A percentile compares a stretch with the other conserved stretches of the same genome.
phyloP scores from a whole-genome alignment of 148 eudicot species.

The Chenopodium quinoa region DNA sequence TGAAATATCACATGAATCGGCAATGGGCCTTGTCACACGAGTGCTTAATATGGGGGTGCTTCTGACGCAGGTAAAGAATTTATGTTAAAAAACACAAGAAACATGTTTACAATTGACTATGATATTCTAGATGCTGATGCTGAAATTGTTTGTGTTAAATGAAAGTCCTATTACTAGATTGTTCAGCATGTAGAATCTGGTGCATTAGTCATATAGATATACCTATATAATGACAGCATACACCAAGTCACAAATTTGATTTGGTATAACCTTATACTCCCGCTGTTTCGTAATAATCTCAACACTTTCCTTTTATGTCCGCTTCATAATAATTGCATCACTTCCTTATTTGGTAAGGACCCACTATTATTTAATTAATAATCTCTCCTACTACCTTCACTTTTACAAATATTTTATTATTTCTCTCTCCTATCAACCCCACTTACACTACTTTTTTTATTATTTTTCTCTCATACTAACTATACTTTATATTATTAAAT shows the following conservation, averaged over 20 bases:
- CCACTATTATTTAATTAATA: no score
- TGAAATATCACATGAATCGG: conserved; percentile 96
- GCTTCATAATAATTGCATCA: no score
- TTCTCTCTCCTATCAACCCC: no score
- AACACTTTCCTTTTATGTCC: no score
- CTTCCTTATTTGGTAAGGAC: no score
- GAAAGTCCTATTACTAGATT: background rate
- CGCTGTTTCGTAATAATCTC: no score
- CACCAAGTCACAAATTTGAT: background rate
- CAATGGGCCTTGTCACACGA: conserved; percentile 78
- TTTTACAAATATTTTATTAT: no score
- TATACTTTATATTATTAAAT: no score
- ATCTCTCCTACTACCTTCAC: no score
- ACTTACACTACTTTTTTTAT: no score
- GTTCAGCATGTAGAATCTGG: background rate
- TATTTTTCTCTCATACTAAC: no score
- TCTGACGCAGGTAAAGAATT: conserved; percentile 62
- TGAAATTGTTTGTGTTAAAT: background rate
- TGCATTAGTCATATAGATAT: background rate
- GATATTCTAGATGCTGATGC: background rate
- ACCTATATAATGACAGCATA: background rate
- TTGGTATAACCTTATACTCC: no score
- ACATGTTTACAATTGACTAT: background rate
- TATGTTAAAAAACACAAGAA: background rate
- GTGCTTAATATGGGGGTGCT: conserved; percentile 75